phyloP scores from a whole-genome alignment of 306 rosid genomes.

The Trichosanthes cucumerina region DNA sequence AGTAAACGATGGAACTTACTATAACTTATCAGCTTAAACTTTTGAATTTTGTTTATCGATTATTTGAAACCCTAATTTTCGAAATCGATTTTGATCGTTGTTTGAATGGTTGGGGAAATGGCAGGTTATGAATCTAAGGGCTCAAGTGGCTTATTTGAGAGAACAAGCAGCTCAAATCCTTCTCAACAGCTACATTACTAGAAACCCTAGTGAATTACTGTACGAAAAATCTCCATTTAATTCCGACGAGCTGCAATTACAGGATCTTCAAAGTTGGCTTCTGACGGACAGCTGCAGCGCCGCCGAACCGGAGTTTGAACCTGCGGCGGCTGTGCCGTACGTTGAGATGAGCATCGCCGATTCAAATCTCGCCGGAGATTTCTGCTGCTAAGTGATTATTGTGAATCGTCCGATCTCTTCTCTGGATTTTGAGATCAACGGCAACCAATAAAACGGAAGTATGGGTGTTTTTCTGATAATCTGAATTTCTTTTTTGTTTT shows the following conservation, averaged over 20 bases:
- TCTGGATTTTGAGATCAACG: background rate
- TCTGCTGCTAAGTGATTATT: background rate
- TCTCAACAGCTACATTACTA: conserved; percentile 20
- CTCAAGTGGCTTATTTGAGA: conserved; percentile 68
- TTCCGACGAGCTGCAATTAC: background rate
- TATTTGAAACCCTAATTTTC: background rate
- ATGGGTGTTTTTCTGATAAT: background rate
- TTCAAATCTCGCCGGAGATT: background rate
- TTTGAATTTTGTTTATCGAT: background rate
- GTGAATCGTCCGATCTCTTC: background rate
- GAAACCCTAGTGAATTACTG: conserved; percentile 40
- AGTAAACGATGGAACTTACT: background rate
- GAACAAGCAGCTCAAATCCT: conserved; percentile 62
- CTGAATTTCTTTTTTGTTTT: background rate
- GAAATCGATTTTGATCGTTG: background rate
- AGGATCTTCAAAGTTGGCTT: conserved; percentile 6
- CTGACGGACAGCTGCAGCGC: background rate
- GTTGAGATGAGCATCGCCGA: background rate
- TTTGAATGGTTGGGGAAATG: background rate
- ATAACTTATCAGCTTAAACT: background rate
- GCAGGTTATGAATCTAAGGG: conserved; percentile 75
- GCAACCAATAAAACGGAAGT: background rate
- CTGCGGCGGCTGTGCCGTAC: background rate
- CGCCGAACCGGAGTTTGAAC: background rate
- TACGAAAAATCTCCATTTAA: background rate